A percentile compares a stretch with the other conserved stretches of the same genome.
phyloP scores from a whole-genome alignment of 495 filamentous ascomycete species.

The Annulohypoxylon moriforme region DNA sequence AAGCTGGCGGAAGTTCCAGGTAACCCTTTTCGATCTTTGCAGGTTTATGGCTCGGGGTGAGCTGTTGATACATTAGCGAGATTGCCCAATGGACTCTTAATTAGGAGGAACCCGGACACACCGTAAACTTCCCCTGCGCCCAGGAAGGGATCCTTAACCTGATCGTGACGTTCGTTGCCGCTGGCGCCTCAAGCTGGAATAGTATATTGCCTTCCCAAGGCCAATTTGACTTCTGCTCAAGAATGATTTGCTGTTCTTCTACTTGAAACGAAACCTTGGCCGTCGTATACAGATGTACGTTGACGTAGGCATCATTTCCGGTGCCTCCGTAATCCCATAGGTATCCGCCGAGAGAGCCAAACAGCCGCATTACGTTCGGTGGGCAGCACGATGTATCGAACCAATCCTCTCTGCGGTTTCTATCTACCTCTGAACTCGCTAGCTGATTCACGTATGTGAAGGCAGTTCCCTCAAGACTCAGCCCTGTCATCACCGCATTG shows the following conservation, averaged over 20 bases:
- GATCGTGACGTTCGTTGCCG: slow-evolving; percentile 51
- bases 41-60: slow-evolving; percentile 45
- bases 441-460: slow-evolving; percentile 70
- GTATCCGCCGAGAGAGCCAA: slow-evolving; percentile 66
- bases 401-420: slow-evolving; percentile 60
- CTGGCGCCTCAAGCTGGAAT: slow-evolving; percentile 52
- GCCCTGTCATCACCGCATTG: slow-evolving; percentile 67
- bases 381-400: slow-evolving; percentile 70
- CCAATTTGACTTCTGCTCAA: slow-evolving; percentile 65
- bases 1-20: slow-evolving; percentile 56
- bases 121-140: slow-evolving; percentile 55
- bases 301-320: slow-evolving; percentile 50
- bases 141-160: slow-evolving; percentile 64
- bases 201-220: slow-evolving; percentile 65
- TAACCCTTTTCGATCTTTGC: slow-evolving; percentile 59
- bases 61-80: slow-evolving; percentile 38
- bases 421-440: slow-evolving; percentile 61
- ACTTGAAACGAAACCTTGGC: slow-evolving; percentile 57
- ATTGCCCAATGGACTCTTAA: slow-evolving; percentile 27
- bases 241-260: slow-evolving; percentile 48
- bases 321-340: slow-evolving; percentile 58
- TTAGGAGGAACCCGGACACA: slow-evolving; percentile 39
- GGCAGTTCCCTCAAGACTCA: slow-evolving; percentile 59
- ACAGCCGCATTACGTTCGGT: slow-evolving; percentile 64
- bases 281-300: slow-evolving; percentile 65